Conservation (phyloP, 495 filamentous ascomycete genomes). For the Letharia columbiana region DNA sequence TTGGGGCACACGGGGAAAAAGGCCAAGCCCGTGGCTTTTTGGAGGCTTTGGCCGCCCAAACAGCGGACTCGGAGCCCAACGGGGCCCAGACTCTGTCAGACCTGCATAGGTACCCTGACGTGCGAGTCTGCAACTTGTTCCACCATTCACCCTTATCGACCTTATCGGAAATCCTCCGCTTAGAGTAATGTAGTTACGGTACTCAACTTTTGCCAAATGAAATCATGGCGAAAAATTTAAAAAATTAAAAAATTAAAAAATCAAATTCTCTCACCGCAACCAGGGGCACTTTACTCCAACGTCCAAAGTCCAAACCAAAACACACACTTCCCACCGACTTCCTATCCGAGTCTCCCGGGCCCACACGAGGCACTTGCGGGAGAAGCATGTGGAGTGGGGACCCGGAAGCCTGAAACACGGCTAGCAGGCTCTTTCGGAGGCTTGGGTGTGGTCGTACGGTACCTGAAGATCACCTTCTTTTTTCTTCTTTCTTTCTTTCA, state of each 20-base stretch:
- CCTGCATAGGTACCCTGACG: background rate
- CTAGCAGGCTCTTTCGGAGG: background rate
- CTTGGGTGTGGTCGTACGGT: background rate
- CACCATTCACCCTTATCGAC: background rate
- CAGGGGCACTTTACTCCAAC: no score
- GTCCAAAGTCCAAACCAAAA: background rate
- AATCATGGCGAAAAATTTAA: no score
- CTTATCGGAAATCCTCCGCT: background rate
- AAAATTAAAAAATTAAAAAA: no score
- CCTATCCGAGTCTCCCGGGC: no score
- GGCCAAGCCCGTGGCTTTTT: conserved; percentile 8
- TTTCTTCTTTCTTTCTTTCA: background rate
- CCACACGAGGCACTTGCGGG: background rate
- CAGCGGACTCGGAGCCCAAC: background rate
- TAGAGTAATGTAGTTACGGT: no score
- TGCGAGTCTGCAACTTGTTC: background rate
- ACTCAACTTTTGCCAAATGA: no score
- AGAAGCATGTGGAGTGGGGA: background rate
- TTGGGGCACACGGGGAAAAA: background rate
- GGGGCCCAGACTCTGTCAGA: conserved; percentile 5
- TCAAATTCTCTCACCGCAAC: no score
- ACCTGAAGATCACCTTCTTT: background rate
- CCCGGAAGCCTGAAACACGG: background rate
- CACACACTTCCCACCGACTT: background rate
- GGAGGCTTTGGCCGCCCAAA: background rate